A percentile compares a stretch with the other conserved stretches of the same genome.
These are phyloP conservation scores for Albatrellus ellisii DNA, from an alignment of 768 basidiomycete genomes.

Conservation along the genomic window DNA sequence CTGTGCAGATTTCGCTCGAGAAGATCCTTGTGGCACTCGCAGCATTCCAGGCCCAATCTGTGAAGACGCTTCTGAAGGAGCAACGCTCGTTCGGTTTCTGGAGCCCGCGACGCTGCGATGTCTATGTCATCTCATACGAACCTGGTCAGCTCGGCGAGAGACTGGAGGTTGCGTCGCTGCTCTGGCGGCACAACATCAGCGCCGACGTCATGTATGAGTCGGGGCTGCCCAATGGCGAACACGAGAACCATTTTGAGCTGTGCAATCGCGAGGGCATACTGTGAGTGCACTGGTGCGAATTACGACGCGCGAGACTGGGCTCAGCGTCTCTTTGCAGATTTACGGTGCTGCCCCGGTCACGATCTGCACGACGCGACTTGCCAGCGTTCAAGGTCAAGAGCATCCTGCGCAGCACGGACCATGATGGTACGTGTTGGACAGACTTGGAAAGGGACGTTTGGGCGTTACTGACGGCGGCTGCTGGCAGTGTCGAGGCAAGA, in stretches of 20 bases:
- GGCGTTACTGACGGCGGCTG: slow-evolving; percentile 3
- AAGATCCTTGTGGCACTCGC: slow-evolving; percentile 63
- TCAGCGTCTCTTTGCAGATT: slow-evolving; percentile 28
- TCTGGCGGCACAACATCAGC: slow-evolving; percentile 77
- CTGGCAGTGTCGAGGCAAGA: slow-evolving; percentile 48
- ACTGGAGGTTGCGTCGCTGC: slow-evolving; percentile 58
- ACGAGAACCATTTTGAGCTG: slow-evolving; percentile 50
- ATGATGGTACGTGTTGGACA: slow-evolving; percentile 38
- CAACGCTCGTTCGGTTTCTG: slow-evolving; percentile 77
- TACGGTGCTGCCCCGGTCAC: slow-evolving; percentile 39
- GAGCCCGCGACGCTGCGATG: slow-evolving; percentile 84
- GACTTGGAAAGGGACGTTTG: not conserved
- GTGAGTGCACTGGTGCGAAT: slow-evolving; percentile 26
- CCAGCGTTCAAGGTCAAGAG: slow-evolving; percentile 75
- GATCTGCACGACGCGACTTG: slow-evolving; percentile 42
- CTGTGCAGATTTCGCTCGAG: slow-evolving; percentile 66
- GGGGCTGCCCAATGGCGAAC: slow-evolving; percentile 45
- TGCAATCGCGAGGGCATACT: slow-evolving; percentile 77
- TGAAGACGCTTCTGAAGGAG: slow-evolving; percentile 62
- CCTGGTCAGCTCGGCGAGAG: slow-evolving; percentile 65
- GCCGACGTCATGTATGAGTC: slow-evolving; percentile 83
- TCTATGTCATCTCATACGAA: slow-evolving; percentile 73
- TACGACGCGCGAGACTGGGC: too few species aligned
- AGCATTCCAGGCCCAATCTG: slow-evolving; percentile 49
- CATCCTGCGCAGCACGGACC: slow-evolving; percentile 64